These are phyloP conservation scores for Leucocoprinus birnbaumii DNA, from an alignment of 768 basidiomycete species.

Conservation along the genomic window DNA sequence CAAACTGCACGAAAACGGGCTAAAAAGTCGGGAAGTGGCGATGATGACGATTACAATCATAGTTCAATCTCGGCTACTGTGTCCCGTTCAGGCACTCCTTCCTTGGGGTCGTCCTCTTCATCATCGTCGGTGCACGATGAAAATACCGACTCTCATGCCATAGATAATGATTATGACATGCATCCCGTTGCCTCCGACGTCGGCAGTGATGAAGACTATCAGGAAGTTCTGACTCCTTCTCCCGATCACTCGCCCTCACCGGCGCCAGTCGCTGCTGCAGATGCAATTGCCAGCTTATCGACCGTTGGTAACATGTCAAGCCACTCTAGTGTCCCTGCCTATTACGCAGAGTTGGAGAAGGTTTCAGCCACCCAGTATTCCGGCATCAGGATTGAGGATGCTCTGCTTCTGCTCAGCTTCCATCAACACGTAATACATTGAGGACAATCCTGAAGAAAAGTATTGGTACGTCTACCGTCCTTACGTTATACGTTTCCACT, in stretches of 20 bases:
- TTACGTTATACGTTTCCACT: no score
- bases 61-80: constrained; percentile 35
- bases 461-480: no score
- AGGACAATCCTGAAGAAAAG: background rate
- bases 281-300: constrained; percentile 21
- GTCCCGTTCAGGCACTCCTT: constrained; percentile 56
- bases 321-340: constrained; percentile 26
- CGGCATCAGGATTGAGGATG: constrained; percentile 72
- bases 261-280: constrained; percentile 16
- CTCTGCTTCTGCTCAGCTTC: constrained; percentile 70
- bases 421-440: constrained; percentile 43
- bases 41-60: constrained; percentile 37
- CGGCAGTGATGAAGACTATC: constrained; percentile 68
- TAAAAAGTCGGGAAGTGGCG: constrained; percentile 44
- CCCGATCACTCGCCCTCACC: constrained; percentile 45
- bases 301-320: constrained; percentile 15
- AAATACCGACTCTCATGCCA: constrained; percentile 49
- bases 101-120: constrained; percentile 42
- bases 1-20: constrained; percentile 77
- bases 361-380: constrained; percentile 37
- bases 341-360: constrained; percentile 47
- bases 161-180: constrained; percentile 35
- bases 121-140: constrained; percentile 39
- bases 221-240: constrained; percentile 73
- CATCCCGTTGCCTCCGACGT: constrained; percentile 46